Conservation (phyloP, 306 rosid genomes). For the Boehmeria nivea region DNA sequence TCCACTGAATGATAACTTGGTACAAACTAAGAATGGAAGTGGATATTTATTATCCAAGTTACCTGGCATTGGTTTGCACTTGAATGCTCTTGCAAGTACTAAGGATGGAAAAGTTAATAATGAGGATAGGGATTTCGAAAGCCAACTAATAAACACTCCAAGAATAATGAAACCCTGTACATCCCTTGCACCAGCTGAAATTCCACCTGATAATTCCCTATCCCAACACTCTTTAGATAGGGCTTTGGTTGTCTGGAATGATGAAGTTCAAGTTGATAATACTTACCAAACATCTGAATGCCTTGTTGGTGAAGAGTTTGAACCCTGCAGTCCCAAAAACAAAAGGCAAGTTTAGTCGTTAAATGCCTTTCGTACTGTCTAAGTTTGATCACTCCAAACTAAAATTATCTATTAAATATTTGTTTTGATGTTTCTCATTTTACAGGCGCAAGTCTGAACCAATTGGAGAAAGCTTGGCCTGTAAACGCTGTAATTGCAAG, state of each 20-base stretch:
- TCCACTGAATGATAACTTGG: neutral
- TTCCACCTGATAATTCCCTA: constrained; percentile 1
- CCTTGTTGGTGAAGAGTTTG: constrained; percentile 10
- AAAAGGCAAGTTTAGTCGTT: constrained; percentile 18
- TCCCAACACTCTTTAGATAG: constrained; percentile 3
- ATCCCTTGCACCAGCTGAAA: constrained; percentile 6
- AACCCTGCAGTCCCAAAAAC: constrained; percentile 17
- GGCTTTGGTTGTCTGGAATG: constrained; percentile 4
- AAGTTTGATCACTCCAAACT: neutral
- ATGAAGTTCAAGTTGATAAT: constrained; percentile 6
- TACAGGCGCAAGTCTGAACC: constrained; percentile 15
- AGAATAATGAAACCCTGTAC: neutral
- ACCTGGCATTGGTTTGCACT: constrained; percentile 27
- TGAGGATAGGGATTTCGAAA: constrained; percentile 5
- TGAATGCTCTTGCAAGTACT: constrained; percentile 18
- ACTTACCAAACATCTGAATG: constrained; percentile 3
- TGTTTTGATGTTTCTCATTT: neutral
- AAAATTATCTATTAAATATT: neutral
- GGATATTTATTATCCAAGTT: constrained; percentile 8
- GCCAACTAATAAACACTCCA: neutral
- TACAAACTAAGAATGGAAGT: neutral
- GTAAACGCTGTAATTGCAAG: constrained; percentile 31
- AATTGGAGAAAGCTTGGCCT: constrained; percentile 20
- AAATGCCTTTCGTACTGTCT: neutral
- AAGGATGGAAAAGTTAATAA: constrained; percentile 3